These are phyloP conservation scores for Apophysomyces ossiformis DNA, from an alignment of 371 early-diverging fungal genomes.

Conservation along the genomic window DNA sequence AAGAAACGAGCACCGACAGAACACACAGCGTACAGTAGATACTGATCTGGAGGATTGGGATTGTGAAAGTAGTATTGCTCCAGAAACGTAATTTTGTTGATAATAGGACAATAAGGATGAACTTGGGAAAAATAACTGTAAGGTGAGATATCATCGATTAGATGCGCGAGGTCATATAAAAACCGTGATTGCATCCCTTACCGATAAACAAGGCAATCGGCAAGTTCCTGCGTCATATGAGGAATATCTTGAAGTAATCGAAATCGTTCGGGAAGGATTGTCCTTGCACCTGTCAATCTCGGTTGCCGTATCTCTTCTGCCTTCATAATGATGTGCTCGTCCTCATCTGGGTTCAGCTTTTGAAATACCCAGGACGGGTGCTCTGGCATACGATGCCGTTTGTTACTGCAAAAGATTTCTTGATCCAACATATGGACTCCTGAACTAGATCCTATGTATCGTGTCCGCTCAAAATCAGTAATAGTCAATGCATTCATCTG, in stretches of 20 bases:
- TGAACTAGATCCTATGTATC: slow-evolving; percentile 43
- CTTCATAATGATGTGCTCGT: slow-evolving; percentile 47
- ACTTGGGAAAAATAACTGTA: slow-evolving; percentile 44
- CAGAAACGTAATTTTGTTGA: slow-evolving; percentile 45
- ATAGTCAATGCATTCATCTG: slow-evolving; percentile 33
- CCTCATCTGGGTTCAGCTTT: slow-evolving; percentile 43
- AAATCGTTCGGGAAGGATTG: slow-evolving; percentile 15
- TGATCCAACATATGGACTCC: slow-evolving; percentile 37
- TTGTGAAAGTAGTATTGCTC: slow-evolving; percentile 45
- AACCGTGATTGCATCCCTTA: slow-evolving; percentile 13
- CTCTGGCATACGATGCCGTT: slow-evolving; percentile 20
- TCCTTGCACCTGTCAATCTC: background rate
- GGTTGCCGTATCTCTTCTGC: slow-evolving; percentile 20
- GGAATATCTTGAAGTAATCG: slow-evolving; percentile 32
- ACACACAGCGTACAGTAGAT: slow-evolving; percentile 36
- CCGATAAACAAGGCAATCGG: slow-evolving; percentile 38
- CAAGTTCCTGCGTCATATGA: slow-evolving; percentile 29
- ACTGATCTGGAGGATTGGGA: slow-evolving; percentile 38
- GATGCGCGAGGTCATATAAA: no score
- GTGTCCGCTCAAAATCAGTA: slow-evolving; percentile 43
- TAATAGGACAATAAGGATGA: slow-evolving; percentile 34
- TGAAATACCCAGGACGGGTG: slow-evolving; percentile 38
- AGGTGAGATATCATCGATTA: background rate
- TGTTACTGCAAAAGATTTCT: slow-evolving; percentile 20
- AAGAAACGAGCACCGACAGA: slow-evolving; percentile 26